Evolutionary conservation across 2,329 filamentous ascomycete genomes (phyloP).

Genomic region (Rhynchosporium secalis): DNA sequence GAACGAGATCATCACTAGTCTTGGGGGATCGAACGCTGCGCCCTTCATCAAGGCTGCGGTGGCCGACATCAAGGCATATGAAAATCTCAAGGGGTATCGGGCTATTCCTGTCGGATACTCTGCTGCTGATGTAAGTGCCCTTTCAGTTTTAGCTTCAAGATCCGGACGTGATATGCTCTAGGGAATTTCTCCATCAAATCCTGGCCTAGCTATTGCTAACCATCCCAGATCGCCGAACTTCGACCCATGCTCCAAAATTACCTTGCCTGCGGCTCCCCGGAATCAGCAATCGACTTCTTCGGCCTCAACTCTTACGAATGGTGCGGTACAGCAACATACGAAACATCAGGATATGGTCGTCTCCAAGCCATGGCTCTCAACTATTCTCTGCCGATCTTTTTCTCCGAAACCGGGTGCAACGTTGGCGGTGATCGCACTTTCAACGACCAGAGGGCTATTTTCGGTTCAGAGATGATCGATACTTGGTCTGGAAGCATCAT

Average conservation of each 20-base stretch:
- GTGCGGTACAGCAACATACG: conserved; percentile 60
- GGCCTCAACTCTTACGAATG: conserved; percentile 67
- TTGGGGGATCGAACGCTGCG: conserved; percentile 51
- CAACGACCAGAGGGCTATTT: conserved; percentile 74
- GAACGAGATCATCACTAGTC: conserved; percentile 76
- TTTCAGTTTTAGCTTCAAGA: neutral
- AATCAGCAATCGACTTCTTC: conserved; percentile 63
- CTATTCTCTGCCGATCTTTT: conserved; percentile 76
- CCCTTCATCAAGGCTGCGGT: conserved; percentile 60
- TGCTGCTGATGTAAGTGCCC: conserved; percentile 53
- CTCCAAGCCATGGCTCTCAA: conserved; percentile 65
- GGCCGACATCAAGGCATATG: conserved; percentile 55
- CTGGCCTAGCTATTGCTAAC: neutral
- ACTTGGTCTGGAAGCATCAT: conserved; percentile 76
- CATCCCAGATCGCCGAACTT: conserved; percentile 56
- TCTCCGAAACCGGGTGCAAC: conserved; percentile 88
- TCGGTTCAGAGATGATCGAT: conserved; percentile 69
- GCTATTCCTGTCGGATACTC: conserved; percentile 58
- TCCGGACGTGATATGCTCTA: neutral
- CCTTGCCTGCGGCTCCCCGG: conserved; percentile 69
- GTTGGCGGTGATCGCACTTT: conserved; percentile 60
- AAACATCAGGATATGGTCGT: conserved; percentile 61
- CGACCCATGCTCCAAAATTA: conserved; percentile 68
- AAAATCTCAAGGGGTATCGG: conserved; percentile 49
- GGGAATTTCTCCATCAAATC: neutral